A percentile compares a stretch with the other conserved stretches of the same genome.
phyloP scores from a whole-genome alignment of 257 asterid genomes.

The Penstemon davidsonii region DNA sequence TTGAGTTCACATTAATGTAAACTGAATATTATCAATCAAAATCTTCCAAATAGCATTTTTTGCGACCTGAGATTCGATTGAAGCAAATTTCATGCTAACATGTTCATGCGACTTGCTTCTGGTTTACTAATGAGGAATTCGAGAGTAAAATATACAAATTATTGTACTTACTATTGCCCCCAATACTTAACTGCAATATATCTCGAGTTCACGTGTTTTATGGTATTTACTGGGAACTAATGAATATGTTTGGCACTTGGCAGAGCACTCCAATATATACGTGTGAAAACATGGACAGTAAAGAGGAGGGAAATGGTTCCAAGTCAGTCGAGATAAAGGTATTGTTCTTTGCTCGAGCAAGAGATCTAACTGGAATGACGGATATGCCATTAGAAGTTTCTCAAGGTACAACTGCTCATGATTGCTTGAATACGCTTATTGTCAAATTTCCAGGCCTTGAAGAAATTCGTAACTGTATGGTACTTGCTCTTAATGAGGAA shows the following conservation, averaged over 20 bases:
- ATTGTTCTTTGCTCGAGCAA: conserved; percentile 83
- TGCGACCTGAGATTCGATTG: too few relatives aligned
- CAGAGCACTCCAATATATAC: conserved; percentile 31
- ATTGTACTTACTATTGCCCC: too few relatives aligned
- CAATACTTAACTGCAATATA: too few relatives aligned
- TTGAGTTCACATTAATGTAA: too few relatives aligned
- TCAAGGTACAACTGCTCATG: conserved; percentile 61
- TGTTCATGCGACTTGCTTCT: too few relatives aligned
- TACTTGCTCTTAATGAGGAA: conserved; percentile 83
- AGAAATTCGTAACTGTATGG: conserved; percentile 84
- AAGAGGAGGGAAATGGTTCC: conserved; percentile 32
- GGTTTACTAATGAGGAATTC: too few relatives aligned
- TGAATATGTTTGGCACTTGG: conserved; percentile 13
- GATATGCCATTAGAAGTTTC: conserved; percentile 66
- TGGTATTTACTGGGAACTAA: background rate
- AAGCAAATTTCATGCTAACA: too few relatives aligned
- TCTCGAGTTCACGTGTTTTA: too few relatives aligned
- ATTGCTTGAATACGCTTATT: conserved; percentile 67
- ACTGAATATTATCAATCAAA: too few relatives aligned
- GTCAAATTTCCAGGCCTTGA: conserved; percentile 63
- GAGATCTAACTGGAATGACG: conserved; percentile 70
- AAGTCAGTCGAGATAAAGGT: conserved; percentile 56
- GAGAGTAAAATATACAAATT: too few relatives aligned
- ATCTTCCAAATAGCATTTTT: too few relatives aligned
- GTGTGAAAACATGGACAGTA: conserved; percentile 27